Conservation (phyloP, 148 eudicot species). For the Simmondsia chinensis region DNA sequence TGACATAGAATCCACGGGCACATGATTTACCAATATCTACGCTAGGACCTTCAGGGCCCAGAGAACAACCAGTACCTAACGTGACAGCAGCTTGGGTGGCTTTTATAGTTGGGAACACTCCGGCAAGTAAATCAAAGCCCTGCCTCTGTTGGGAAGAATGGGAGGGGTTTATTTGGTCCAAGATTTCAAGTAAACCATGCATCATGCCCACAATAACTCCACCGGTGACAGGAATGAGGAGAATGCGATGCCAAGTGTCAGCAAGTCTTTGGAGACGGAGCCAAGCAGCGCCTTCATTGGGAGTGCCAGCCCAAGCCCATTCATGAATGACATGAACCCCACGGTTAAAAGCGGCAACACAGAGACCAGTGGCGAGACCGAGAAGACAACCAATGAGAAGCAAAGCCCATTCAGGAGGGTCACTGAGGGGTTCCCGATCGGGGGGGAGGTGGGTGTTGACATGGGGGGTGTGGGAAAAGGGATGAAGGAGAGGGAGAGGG, state of each 20-base stretch:
- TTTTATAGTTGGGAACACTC: conserved; percentile 64
- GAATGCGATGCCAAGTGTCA: conserved; percentile 95
- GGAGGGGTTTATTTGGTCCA: conserved; percentile 70
- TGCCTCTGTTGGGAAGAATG: conserved; percentile 51
- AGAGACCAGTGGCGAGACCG: conserved; percentile 92
- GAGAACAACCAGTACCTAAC: conserved; percentile 86
- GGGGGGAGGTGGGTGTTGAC: conserved; percentile 4
- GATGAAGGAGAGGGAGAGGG: conserved; percentile 4
- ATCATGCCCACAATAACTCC: conserved; percentile 93
- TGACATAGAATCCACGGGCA: conserved; percentile 78
- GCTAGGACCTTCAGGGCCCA: conserved; percentile 98
- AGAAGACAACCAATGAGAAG: conserved; percentile 86
- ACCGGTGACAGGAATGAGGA: conserved; percentile 80
- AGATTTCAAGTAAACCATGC: conserved; percentile 86
- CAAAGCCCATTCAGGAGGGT: conserved; percentile 96
- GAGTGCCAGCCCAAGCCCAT: conserved; percentile 99
- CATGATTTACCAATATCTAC: conserved; percentile 97
- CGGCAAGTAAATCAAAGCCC: conserved; percentile 57
- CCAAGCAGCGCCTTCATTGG: conserved; percentile 99
- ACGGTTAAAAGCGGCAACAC: conserved; percentile 82
- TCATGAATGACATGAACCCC: conserved; percentile 94
- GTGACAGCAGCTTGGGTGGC: conserved; percentile 95
- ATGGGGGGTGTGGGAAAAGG: conserved; percentile 2
- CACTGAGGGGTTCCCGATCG: conserved; percentile 35
- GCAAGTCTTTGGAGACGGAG: conserved; percentile 84